Base-by-base conservation (phyloP, 768 basidiomycete species). In the Suillus plorans region DNA sequence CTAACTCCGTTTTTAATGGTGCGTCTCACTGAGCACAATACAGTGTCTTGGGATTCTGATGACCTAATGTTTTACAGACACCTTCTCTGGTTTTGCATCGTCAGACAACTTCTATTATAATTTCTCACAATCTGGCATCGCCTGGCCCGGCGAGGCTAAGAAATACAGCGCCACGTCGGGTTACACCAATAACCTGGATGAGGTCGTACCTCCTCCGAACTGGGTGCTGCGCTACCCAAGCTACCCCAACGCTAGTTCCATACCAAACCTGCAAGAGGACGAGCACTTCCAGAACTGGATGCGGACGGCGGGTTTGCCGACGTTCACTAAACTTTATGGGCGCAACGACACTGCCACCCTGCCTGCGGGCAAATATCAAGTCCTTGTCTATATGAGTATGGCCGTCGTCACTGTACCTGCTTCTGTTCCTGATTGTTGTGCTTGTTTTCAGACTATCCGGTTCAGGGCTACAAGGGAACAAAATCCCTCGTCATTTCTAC, bases 211-310 rank as follows among this genome's bases (percentile, higher is more conserved):
- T 6, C 97, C 97, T 36, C 97, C 97, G 6, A 98, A 97, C 77
- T 99, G 97, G 97, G 75, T 69, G 1, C 72, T 75, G 39, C 84
- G 83, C 62, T 98, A 82, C 79, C 94, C 94, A 1, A 75, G 90
- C 66, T 98, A 97, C 78, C 87, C 86, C 4, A 73, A 78, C 1
- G 76, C 77, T 5, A 86, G 82, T 66, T 85, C 85, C 18, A 88
- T 89, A 22, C 96, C 95, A 2, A 80, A 97, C 72, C 80, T 99
- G 42, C 79, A 81, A 61, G 68, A 69, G 2, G 89, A 99, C 72
- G 92, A 98, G 76, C 95, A 92, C 71, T 99, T 99, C 82, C 97
- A 99, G 78, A 96, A 97, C 74, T 99, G 97, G 97, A 99, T 99
- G 97, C 87, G 97, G 64, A 97, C 96, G 2, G 94, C 97, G 1